A percentile compares a stretch with the other conserved stretches of the same genome.
Conservation (phyloP, 2,329 filamentous ascomycete species). For the Byssothecium circinans region DNA sequence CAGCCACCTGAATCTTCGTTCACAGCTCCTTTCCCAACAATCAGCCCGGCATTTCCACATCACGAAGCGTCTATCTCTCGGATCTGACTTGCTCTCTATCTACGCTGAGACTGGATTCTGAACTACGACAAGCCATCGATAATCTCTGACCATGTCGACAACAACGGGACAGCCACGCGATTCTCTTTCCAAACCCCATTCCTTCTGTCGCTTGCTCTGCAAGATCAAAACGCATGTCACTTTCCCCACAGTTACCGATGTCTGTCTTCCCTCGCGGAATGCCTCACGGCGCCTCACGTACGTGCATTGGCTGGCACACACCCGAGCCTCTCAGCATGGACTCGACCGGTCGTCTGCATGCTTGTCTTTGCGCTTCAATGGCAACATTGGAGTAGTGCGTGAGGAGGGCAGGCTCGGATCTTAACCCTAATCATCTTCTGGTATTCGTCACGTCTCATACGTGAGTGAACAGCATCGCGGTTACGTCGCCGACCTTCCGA, state of each 20-base stretch:
- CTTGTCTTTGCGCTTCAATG: constrained; percentile 41
- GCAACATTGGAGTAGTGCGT: constrained; percentile 36
- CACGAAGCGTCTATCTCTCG: constrained; percentile 14
- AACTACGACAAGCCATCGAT: constrained; percentile 8
- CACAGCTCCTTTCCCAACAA: constrained; percentile 11
- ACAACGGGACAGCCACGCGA: constrained; percentile 27
- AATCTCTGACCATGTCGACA: constrained; percentile 32
- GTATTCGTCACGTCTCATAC: constrained; percentile 55
- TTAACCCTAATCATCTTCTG: constrained; percentile 92
- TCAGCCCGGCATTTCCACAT: constrained; percentile 17
- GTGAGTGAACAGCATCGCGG: constrained; percentile 51
- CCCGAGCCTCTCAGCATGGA: constrained; percentile 63
- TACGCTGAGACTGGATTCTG: constrained; percentile 17
- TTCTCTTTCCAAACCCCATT: constrained; percentile 20
- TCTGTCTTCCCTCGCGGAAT: constrained; percentile 65
- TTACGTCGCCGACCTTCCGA: constrained; percentile 70
- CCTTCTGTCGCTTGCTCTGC: constrained; percentile 39
- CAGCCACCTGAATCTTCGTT: constrained; percentile 6
- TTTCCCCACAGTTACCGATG: constrained; percentile 78
- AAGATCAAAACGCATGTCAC: constrained; percentile 63
- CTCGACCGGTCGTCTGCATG: constrained; percentile 53
- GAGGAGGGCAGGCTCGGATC: constrained; percentile 76
- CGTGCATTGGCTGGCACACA: constrained; percentile 51
- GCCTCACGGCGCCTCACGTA: constrained; percentile 52
- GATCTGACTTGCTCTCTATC: constrained; percentile 6